Evolutionary conservation across 495 filamentous ascomycete genomes (phyloP).

Genomic region (Hypoxylon fuscum): DNA sequence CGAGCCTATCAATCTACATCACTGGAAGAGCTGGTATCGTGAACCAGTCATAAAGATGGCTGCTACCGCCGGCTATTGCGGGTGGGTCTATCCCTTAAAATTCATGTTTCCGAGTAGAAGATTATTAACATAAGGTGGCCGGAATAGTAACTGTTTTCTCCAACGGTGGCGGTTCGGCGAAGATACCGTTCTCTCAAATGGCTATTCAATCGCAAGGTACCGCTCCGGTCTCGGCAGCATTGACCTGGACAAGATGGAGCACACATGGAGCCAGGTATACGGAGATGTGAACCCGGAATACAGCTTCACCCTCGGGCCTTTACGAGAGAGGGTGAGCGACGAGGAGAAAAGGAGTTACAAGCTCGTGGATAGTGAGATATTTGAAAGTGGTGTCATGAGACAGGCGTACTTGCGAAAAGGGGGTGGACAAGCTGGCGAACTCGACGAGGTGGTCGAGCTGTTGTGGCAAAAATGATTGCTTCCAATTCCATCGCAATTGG

Average conservation of each 20-base stretch:
- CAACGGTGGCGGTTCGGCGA: constrained; percentile 66
- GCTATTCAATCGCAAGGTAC: constrained; percentile 66
- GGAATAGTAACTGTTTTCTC: constrained; percentile 64
- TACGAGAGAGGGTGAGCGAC: constrained; percentile 47
- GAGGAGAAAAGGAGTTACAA: constrained; percentile 47
- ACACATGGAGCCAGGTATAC: constrained; percentile 61
- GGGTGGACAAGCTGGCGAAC: background rate
- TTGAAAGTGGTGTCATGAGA: constrained; percentile 5
- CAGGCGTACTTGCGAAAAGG: constrained; percentile 21
- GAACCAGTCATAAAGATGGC: constrained; percentile 65
- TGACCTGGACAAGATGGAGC: constrained; percentile 65
- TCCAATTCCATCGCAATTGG: background rate
- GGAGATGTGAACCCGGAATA: constrained; percentile 46
- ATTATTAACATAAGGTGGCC: background rate
- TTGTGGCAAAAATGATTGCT: constrained; percentile 5
- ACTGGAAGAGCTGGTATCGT: constrained; percentile 64
- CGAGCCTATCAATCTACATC: constrained; percentile 65
- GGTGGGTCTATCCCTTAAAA: constrained; percentile 1
- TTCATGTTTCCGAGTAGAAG: background rate
- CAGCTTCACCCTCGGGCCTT: constrained; percentile 58
- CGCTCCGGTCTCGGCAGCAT: constrained; percentile 54
- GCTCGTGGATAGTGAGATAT: constrained; percentile 21
- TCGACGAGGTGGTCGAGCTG: constrained; percentile 27
- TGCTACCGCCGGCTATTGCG: constrained; percentile 58
- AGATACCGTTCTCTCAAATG: constrained; percentile 67